Base-by-base conservation (phyloP, 352 stramenopile species). In the Phytophthora fragariae region DNA sequence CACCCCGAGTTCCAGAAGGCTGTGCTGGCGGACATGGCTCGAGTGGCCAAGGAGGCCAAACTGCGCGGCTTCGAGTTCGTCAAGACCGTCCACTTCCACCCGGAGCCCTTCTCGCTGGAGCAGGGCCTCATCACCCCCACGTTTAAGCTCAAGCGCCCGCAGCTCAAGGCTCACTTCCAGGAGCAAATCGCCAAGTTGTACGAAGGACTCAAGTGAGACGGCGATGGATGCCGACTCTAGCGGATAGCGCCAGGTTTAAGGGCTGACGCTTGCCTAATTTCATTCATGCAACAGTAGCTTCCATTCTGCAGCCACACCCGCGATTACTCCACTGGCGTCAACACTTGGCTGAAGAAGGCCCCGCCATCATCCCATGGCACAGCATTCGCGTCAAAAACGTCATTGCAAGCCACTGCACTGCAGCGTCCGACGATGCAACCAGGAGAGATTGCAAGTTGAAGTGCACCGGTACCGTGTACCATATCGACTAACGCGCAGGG, bases 91-190 rank as follows among this genome's bases (percentile, higher is more conserved):
- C 77, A 97, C 73, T 86, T 98, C 49, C 83, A 97, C 73, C 65
- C 83, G 0, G 85, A 97, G 24, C 73, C 84, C 8, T 98, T 98
- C 74, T 88, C 80, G 1, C 84, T 96, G 41, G 95, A 98, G 14
- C 96, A 96, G 63, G 91, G 83, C 33, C 80, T 98, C 17, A 85
- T 98, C 54, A 99, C 96, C 10, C 94, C 95, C n/a, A 98, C 96
- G 3, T 98, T 98, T 78, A 99, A 99, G 76, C 85, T 98, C 73
- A 99, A 99, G 78, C 81, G 97, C 4, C 78, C 77, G 29, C 82
- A 89, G 50, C 76, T 89, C 39, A 90, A 88, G 70, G 64, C 46
- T 27, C 76, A 75, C 56, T 90, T 91, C 70, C 68, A 91, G 61
- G 6, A 62, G 29, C 68, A 92, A 63, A 87, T 92, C 63, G 29